Base-by-base conservation (phyloP, 306 rosid genomes). In the Begonia masoniana region DNA sequence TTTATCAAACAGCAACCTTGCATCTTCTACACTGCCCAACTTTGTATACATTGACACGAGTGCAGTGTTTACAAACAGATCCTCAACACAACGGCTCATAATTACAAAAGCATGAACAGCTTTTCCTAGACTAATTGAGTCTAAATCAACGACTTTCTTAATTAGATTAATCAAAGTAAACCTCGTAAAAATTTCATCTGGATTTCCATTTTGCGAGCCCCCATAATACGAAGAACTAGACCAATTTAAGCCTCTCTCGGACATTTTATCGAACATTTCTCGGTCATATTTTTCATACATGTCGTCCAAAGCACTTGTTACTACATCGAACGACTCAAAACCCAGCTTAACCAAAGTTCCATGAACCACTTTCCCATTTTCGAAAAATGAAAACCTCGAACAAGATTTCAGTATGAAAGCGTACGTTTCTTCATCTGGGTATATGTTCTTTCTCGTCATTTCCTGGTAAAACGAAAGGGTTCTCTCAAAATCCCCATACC, bases 31-130 rank as follows among this genome's bases (percentile, higher is more conserved):
- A 50, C 67, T 57, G 51, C 81, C 77, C 10, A 82, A 68, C 69
- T 85, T 85, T 0, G 67, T 70, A 68, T 85, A 85, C 80, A 74
- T 78, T 1, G 92, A 82, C 73, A 82, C 52, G 15, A 85, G 15
- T 23, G 92, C 92, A 50, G 95, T 85, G 54, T 71, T 70, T 65
- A 82, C 81, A 12, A 68, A 55, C 63, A 85, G 47, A 49, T 82
- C 79, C 55, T 21, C 65, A 46, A 76, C 54, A 68, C 77, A 63
- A 41, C 54, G 63, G 57, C 78, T 68, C 67, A 73, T 75, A 43
- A 82, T 46, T 24, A 61, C 73, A 57, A 79, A 10, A 60, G 68
- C 52, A 55, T 85, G 95, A 36, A 77, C 76, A 14, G 54, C 47
- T 65, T 67, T 75, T 49, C 81, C 92, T 3, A 47, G 43, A 64